Evolutionary conservation across 2,329 filamentous ascomycete genomes (phyloP), one percentile per base, ranked within the genome.

Genomic region (Nigrograna mackinnonii): DNA sequence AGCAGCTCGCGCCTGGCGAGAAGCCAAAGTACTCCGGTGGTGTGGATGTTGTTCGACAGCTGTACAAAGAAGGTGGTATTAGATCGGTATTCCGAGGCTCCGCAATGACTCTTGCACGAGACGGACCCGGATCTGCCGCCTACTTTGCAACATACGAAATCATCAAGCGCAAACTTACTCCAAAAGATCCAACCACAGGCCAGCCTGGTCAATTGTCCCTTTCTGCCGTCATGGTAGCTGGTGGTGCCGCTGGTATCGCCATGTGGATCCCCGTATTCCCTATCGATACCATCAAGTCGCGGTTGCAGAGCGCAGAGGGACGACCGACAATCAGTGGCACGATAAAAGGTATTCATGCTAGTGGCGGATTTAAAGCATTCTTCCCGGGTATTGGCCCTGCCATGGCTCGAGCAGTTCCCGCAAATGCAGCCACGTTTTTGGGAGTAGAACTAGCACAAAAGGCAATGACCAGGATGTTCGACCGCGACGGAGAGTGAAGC

Each of bases 191-290:
- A 3, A 72, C 58, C 2, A 67, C 79, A 14, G 90, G 89, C 18
- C 84, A 86, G 62, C 80, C 87, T 4, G 91, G 91, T 31, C 78
- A 94, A 57, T 73, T 97, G 44, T 92, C 87, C 60, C 76, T 99
- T 50, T 75, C 82, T 2, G 94, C 94, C 9, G 81, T 99, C 43
- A 89, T 91, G 58, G 81, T 83, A 20, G 94, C 94, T 2, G 94
- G 94, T 58, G 94, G 89, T 50, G 88, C 86, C 4, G 94, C 94
- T 0, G 94, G 94, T 63, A 83, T 99, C 19, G 94, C 94, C 50
- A 99, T 99, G 94, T 99, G 94, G 94, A 94, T 96, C 55, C 91
- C 94, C 40, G 91, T 99, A 31, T 99, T 99, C 81, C 94, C 94
- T 17, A 81, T 99, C 52, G 94, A 99, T 65, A 99, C 94, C 0